Percentiles rank a stretch among this genome's conserved stretches.
Conservation (phyloP, 2,329 filamentous ascomycete genomes). For the Lanzia echinophila region DNA sequence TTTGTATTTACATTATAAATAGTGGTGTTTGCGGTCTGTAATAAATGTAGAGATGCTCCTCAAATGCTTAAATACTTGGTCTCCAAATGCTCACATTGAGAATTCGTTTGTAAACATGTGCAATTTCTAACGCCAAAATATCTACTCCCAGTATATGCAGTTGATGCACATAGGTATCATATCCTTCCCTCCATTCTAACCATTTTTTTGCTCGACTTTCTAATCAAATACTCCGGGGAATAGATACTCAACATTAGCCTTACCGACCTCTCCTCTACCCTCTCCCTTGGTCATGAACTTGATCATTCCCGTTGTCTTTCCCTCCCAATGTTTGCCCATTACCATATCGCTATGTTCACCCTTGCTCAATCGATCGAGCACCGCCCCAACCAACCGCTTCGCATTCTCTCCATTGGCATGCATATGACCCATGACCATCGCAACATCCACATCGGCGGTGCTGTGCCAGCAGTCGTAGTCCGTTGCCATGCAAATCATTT, state of each 20-base stretch:
- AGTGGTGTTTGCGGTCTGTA: too few relatives aligned
- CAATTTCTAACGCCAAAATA: not conserved
- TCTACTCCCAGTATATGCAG: not conserved
- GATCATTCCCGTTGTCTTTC: slow-evolving; percentile 69
- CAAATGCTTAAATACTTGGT: not conserved
- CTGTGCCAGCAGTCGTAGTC: slow-evolving; percentile 99
- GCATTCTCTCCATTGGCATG: slow-evolving; percentile 86
- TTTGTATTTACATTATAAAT: too few relatives aligned
- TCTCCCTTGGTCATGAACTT: slow-evolving; percentile 74
- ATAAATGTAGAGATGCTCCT: too few relatives aligned
- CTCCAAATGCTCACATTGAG: not conserved
- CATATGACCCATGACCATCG: slow-evolving; percentile 98
- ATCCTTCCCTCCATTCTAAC: not conserved
- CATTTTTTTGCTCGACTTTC: not conserved
- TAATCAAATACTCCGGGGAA: slow-evolving; percentile 57
- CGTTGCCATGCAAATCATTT: slow-evolving; percentile 99
- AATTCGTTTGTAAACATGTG: not conserved
- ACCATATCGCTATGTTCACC: slow-evolving; percentile 71
- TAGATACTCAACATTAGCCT: slow-evolving; percentile 76
- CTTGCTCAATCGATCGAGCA: slow-evolving; percentile 77
- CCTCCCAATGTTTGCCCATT: slow-evolving; percentile 73
- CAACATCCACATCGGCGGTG: slow-evolving; percentile 78
- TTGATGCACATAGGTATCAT: slow-evolving; percentile 4
- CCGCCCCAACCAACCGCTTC: slow-evolving; percentile 73
- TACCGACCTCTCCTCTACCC: slow-evolving; percentile 65